Conservation (phyloP, 352 stramenopile genomes). For the Phytophthora tentaculata region DNA sequence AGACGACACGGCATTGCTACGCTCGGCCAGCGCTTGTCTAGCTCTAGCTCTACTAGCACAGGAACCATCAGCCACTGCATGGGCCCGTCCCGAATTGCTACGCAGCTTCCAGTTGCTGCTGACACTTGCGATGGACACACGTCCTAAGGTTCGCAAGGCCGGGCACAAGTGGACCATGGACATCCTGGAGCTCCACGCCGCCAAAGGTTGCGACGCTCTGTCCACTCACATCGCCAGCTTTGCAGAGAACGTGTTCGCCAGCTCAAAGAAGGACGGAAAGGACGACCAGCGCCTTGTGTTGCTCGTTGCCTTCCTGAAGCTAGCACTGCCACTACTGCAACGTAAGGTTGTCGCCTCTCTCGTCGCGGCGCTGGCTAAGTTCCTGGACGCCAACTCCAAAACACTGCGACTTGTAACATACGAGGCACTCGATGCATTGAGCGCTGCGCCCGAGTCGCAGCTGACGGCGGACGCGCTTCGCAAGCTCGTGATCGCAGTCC, state of each 20-base stretch:
- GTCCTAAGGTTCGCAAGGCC: constrained; percentile 86
- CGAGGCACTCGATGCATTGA: constrained; percentile 72
- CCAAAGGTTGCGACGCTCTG: constrained; percentile 75
- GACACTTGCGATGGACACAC: constrained; percentile 74
- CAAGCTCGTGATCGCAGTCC: constrained; percentile 67
- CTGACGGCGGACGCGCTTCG: constrained; percentile 70
- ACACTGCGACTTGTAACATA: constrained; percentile 83
- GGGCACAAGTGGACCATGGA: constrained; percentile 79
- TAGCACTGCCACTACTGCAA: constrained; percentile 78
- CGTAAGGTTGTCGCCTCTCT: constrained; percentile 83
- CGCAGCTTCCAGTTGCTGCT: constrained; percentile 83
- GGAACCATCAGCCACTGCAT: constrained; percentile 66
- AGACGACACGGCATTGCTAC: constrained; percentile 64
- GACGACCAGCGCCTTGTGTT: constrained; percentile 78
- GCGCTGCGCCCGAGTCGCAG: constrained; percentile 56
- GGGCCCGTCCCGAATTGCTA: constrained; percentile 73
- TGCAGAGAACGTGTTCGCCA: constrained; percentile 81
- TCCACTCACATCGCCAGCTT: constrained; percentile 90
- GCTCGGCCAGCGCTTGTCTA: constrained; percentile 70
- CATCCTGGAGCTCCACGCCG: constrained; percentile 73
- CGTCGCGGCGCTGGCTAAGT: constrained; percentile 74
- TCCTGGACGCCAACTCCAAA: constrained; percentile 74
- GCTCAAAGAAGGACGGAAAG: constrained; percentile 48
- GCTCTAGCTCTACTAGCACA: constrained; percentile 71
- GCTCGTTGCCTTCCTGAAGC: constrained; percentile 84